Conservation (phyloP, 108 stramenopile genomes). For the Conticribra guillardii region DNA sequence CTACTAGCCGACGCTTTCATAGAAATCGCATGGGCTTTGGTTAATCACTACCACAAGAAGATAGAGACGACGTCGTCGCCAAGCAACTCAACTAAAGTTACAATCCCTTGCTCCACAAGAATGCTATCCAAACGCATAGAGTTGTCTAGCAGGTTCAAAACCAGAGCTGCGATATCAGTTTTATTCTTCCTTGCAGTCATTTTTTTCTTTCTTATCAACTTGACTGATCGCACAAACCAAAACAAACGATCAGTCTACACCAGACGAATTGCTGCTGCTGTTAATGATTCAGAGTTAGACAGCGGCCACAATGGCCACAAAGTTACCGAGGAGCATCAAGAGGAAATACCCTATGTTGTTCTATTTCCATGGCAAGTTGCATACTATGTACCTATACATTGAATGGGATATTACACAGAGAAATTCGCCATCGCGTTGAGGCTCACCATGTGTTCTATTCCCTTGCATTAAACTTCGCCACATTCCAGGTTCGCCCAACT, state of each 20-base stretch:
- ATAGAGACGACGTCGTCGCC: too few relatives aligned
- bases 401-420: background rate
- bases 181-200: background rate
- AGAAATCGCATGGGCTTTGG: too few relatives aligned
- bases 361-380: constrained; percentile 30
- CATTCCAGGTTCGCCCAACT: constrained; percentile 22
- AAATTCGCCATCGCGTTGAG: too few relatives aligned
- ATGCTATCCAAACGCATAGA: too few relatives aligned
- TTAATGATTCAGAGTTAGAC: background rate
- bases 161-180: background rate
- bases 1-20: too few relatives aligned
- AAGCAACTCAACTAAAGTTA: too few relatives aligned
- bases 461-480: background rate
- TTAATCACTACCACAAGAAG: too few relatives aligned
- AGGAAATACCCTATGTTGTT: constrained; percentile 11
- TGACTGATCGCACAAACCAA: background rate
- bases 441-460: background rate
- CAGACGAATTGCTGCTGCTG: background rate
- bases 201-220: background rate
- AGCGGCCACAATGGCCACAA: background rate
- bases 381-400: background rate
- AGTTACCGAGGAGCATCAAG: background rate
- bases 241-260: background rate
- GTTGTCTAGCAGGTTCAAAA: too few relatives aligned
- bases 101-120: too few relatives aligned